Conservation (phyloP, 768 basidiomycete species). For the Russula foetens region DNA sequence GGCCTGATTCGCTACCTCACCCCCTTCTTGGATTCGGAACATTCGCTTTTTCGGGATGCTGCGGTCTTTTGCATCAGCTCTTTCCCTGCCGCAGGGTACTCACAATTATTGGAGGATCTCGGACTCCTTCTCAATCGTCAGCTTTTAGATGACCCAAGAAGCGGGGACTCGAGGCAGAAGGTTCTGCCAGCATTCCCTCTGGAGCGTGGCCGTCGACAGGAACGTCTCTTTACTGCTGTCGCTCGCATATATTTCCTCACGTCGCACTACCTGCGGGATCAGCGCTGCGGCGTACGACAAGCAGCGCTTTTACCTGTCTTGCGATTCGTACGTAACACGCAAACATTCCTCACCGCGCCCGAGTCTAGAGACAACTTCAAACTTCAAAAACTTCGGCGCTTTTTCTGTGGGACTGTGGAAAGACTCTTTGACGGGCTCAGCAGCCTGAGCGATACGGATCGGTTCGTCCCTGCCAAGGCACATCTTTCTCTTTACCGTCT, state of each 20-base stretch:
- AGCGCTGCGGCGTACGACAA: conserved; percentile 58
- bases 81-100: conserved; percentile 69
- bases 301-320: conserved; percentile 72
- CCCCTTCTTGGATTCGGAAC: conserved; percentile 82
- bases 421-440: conserved; percentile 74
- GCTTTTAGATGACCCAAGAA: conserved; percentile 68
- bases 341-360: conserved; percentile 61
- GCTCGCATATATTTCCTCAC: conserved; percentile 86
- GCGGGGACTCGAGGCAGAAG: conserved; percentile 29
- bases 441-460: conserved; percentile 62
- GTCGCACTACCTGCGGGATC: conserved; percentile 64
- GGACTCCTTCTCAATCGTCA: conserved; percentile 73
- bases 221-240: conserved; percentile 76
- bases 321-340: conserved; percentile 80
- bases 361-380: conserved; percentile 71
- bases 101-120: conserved; percentile 77
- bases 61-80: conserved; percentile 86
- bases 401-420: conserved; percentile 86
- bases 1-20: conserved; percentile 81
- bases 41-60: conserved; percentile 73
- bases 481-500: conserved; percentile 74
- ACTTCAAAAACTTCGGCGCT: conserved; percentile 74
- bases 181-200: conserved; percentile 34
- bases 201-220: conserved; percentile 62
- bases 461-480: conserved; percentile 66